These are phyloP conservation scores for Ramularia collo-cygni DNA, from an alignment of 2,329 filamentous ascomycete species.

Conservation along the genomic window DNA sequence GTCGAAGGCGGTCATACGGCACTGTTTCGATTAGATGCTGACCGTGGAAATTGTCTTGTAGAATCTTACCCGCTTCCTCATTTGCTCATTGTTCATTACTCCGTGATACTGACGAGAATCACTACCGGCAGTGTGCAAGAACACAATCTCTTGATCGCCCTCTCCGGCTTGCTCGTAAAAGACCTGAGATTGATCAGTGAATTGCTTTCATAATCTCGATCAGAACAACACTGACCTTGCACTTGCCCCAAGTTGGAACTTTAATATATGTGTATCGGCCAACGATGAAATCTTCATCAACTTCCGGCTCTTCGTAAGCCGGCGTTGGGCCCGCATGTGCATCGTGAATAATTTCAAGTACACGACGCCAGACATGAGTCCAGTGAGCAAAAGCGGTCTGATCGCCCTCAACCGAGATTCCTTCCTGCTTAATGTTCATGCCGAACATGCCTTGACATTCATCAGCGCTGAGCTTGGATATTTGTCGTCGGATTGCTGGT, in stretches of 20 bases:
- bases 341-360: slow-evolving; percentile 44
- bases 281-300: slow-evolving; percentile 39
- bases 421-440: slow-evolving; percentile 44
- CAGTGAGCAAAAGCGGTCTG: slow-evolving; percentile 39
- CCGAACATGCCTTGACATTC: slow-evolving; percentile 29
- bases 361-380: slow-evolving; percentile 43
- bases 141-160: slow-evolving; percentile 40
- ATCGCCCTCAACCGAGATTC: slow-evolving; percentile 42
- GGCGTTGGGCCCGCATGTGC: slow-evolving; percentile 40
- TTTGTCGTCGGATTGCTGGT: slow-evolving; percentile 13
- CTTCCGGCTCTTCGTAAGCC: slow-evolving; percentile 34
- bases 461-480: slow-evolving; percentile 12
- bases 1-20: slow-evolving; percentile 46
- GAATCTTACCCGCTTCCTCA: too few relatives aligned
- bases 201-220: too few relatives aligned
- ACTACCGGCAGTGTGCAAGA: slow-evolving; percentile 34
- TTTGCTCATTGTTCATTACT: slow-evolving; percentile 44
- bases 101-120: slow-evolving; percentile 47
- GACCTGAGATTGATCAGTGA: slow-evolving; percentile 18
- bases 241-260: slow-evolving; percentile 41
- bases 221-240: slow-evolving; percentile 29
- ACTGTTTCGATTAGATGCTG: too few relatives aligned
- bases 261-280: slow-evolving; percentile 44
- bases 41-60: too few relatives aligned
- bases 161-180: slow-evolving; percentile 45